Conservation (phyloP, 345 rosid genomes). For the Eucalyptus camaldulensis region DNA sequence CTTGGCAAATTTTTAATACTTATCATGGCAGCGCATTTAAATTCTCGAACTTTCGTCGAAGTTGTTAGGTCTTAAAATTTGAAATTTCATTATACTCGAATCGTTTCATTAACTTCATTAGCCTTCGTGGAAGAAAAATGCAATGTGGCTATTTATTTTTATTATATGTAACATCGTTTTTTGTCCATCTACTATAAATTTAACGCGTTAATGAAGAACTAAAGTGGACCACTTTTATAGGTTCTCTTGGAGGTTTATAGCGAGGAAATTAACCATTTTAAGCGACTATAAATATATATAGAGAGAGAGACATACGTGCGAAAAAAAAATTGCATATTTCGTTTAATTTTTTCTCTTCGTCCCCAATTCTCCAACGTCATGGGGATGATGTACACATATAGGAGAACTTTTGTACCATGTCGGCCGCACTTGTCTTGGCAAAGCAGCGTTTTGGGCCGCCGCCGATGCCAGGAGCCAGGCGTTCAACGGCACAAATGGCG, state of each 20-base stretch:
- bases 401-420: constrained; percentile 20
- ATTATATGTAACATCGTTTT: too few relatives aligned
- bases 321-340: neutral
- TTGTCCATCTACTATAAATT: neutral
- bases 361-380: neutral
- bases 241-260: neutral
- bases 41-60: neutral
- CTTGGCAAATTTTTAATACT: accelerated
- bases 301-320: accelerated
- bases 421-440: constrained; percentile 11
- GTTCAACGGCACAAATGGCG: constrained; percentile 20
- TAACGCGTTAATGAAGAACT: neutral
- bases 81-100: neutral
- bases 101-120: neutral
- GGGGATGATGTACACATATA: constrained; percentile 5
- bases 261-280: neutral
- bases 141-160: neutral
- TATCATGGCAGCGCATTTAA: accelerated
- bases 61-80: neutral
- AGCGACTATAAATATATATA: too few relatives aligned
- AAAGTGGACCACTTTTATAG: neutral
- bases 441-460: constrained; percentile 15
- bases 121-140: accelerated
- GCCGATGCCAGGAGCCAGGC: constrained; percentile 8
- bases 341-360: neutral